phyloP scores from a whole-genome alignment of 2,329 filamentous ascomycete species.

The Talaromyces amestolkiae region DNA sequence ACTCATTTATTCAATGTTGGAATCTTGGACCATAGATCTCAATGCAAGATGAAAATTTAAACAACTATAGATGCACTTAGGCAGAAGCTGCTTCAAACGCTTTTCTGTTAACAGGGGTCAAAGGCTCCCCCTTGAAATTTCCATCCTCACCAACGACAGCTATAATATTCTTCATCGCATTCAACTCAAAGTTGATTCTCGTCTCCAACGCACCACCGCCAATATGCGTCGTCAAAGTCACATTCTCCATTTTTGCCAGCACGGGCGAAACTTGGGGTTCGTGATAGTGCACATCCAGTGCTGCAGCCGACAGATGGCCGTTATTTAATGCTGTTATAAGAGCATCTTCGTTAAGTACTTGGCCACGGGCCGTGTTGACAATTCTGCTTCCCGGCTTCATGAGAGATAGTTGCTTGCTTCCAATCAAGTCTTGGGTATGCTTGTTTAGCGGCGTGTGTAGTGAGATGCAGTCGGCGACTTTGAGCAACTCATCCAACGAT shows the following conservation, averaged over 20 bases:
- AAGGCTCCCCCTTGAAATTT: constrained; percentile 6
- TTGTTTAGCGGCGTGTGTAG: constrained; percentile 47
- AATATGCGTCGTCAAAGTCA: constrained; percentile 15
- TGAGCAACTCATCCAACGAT: constrained; percentile 45
- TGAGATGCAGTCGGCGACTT: constrained; percentile 46
- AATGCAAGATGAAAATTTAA: neutral
- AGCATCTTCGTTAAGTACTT: constrained; percentile 50
- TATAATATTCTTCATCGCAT: constrained; percentile 17
- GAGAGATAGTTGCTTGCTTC: constrained; percentile 41
- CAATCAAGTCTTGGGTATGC: constrained; percentile 38
- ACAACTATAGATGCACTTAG: neutral
- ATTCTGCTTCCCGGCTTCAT: constrained; percentile 52
- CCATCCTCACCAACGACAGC: constrained; percentile 7
- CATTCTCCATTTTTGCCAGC: constrained; percentile 13
- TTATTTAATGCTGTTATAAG: constrained; percentile 48
- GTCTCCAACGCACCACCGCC: constrained; percentile 12
- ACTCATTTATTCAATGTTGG: too few relatives aligned
- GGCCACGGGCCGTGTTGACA: constrained; percentile 54
- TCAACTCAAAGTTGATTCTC: constrained; percentile 15
- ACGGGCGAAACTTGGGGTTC: constrained; percentile 12
- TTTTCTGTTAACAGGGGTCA: constrained; percentile 14
- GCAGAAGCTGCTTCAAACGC: constrained; percentile 4
- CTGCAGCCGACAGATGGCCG: constrained; percentile 45
- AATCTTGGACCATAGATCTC: neutral
- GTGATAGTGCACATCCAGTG: constrained; percentile 12